Evolutionary conservation across 2,329 filamentous ascomycete genomes (phyloP).

Genomic region (Torrubiella hemipterigena): DNA sequence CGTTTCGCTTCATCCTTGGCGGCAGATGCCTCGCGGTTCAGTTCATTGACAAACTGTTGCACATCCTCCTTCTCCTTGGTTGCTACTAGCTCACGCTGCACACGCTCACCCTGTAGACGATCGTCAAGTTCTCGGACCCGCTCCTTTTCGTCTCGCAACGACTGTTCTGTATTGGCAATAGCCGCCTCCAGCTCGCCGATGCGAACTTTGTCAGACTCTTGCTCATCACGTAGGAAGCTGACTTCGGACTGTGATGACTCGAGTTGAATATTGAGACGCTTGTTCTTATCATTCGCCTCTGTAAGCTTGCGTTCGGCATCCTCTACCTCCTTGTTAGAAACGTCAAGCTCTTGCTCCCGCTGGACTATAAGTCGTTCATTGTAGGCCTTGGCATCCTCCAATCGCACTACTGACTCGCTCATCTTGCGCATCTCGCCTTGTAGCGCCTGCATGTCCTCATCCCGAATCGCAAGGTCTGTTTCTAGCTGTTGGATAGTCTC

Average conservation of each 20-base stretch:
- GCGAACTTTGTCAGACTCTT: constrained; percentile 94
- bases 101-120: constrained; percentile 66
- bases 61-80: constrained; percentile 89
- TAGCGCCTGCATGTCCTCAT: constrained; percentile 81
- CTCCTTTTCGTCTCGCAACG: constrained; percentile 75
- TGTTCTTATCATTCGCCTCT: constrained; percentile 78
- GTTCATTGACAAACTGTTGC: constrained; percentile 83
- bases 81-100: constrained; percentile 77
- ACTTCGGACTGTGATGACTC: constrained; percentile 91
- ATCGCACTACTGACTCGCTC: constrained; percentile 70
- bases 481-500: constrained; percentile 59
- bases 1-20: constrained; percentile 78
- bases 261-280: constrained; percentile 78
- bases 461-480: constrained; percentile 60
- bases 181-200: constrained; percentile 87
- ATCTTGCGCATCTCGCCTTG: constrained; percentile 90
- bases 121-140: constrained; percentile 59
- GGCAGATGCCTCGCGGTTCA: constrained; percentile 70
- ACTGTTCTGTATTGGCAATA: constrained; percentile 66
- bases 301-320: constrained; percentile 72
- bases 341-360: constrained; percentile 70
- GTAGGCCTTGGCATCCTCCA: constrained; percentile 80
- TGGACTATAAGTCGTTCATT: constrained; percentile 70
- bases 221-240: constrained; percentile 88
- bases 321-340: constrained; percentile 79